A percentile compares a stretch with the other conserved stretches of the same genome.
Conservation (phyloP, 306 rosid genomes). For the Psophocarpus tetragonolobus region DNA sequence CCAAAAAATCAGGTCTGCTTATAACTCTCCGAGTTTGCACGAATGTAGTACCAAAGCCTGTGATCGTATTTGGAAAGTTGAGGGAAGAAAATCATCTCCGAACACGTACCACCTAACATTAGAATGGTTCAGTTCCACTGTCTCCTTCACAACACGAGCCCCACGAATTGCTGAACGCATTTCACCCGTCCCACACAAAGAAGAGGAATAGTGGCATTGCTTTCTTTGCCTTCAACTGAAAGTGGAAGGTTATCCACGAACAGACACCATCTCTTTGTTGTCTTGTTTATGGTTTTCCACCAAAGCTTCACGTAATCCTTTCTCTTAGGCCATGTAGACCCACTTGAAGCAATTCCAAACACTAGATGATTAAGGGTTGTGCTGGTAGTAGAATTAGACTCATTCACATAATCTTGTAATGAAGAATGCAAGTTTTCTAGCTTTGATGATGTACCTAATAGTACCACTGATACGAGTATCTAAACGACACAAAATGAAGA, state of each 20-base stretch:
- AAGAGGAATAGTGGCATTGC: slow-evolving; percentile 48
- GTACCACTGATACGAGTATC: slow-evolving; percentile 41
- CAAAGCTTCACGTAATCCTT: slow-evolving; percentile 55
- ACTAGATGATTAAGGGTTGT: slow-evolving; percentile 54
- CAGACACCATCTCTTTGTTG: slow-evolving; percentile 57
- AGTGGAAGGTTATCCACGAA: slow-evolving; percentile 54
- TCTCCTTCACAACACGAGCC: slow-evolving; percentile 68
- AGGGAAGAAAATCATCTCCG: slow-evolving; percentile 77
- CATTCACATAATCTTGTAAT: slow-evolving; percentile 16
- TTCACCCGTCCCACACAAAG: slow-evolving; percentile 38
- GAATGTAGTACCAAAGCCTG: slow-evolving; percentile 62
- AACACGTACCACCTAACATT: slow-evolving; percentile 75
- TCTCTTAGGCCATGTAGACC: slow-evolving; percentile 54
- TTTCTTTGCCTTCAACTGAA: slow-evolving; percentile 10
- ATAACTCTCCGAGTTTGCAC: slow-evolving; percentile 61
- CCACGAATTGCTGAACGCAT: slow-evolving; percentile 54
- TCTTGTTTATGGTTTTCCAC: slow-evolving; percentile 50
- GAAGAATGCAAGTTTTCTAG: neutral
- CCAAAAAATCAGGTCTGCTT: slow-evolving; percentile 46
- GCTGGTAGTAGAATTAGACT: slow-evolving; percentile 21
- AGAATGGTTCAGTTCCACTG: slow-evolving; percentile 49
- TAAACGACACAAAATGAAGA: slow-evolving; percentile 50
- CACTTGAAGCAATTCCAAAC: slow-evolving; percentile 70
- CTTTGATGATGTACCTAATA: slow-evolving; percentile 31
- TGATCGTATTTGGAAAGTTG: slow-evolving; percentile 68